Base-by-base conservation (phyloP, 352 stramenopile species). In the Pythium periplocum region DNA sequence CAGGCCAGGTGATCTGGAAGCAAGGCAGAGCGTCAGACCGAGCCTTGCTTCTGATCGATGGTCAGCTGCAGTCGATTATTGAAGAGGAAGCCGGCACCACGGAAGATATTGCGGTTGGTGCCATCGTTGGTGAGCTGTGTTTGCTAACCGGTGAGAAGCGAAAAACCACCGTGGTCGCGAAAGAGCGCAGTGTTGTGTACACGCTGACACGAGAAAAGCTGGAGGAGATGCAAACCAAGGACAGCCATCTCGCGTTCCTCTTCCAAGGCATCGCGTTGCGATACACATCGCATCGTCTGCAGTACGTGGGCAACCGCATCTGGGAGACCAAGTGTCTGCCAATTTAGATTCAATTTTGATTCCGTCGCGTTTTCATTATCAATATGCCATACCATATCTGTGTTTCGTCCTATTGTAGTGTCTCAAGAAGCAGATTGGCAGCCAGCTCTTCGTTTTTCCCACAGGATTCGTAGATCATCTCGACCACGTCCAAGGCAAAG, bases 301-400 rank as follows among this genome's bases (percentile, higher is more conserved):
- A 91, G 47, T 91, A 91, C 53, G 81, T 91, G 1, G 81, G 81
- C 41, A 91, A 91, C 43, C 81, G 81, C 41, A 91, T 91, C 59
- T 91, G 81, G 81, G 81, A 91, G 56, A 89, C 81, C 55, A 91
- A 91, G 59, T 91, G 81, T 33, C 53, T 91, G 31, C 78, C 81
- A 4, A 85, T 91, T 48, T 90, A 68, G 48, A 12, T 6, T 40
- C 44, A 8, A 34, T 48, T 34, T 34, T 26, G 44, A 42, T 42
- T 8, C 38, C 38, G 38, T 12, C 38, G 38, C 12, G 1, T 43
- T 9, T 36, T 53, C 35, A 60, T 32, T 44, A 7, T 46, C 59
- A 34, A 43, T 32, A 42, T 41, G 4, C 26, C 6, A 40, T 12
- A 52, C 35, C 8, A 42, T 41, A 41, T 32, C 4, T 9, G 33